phyloP scores from a whole-genome alignment of 352 stramenopile genomes.

The Phytophthora pinifolia region DNA sequence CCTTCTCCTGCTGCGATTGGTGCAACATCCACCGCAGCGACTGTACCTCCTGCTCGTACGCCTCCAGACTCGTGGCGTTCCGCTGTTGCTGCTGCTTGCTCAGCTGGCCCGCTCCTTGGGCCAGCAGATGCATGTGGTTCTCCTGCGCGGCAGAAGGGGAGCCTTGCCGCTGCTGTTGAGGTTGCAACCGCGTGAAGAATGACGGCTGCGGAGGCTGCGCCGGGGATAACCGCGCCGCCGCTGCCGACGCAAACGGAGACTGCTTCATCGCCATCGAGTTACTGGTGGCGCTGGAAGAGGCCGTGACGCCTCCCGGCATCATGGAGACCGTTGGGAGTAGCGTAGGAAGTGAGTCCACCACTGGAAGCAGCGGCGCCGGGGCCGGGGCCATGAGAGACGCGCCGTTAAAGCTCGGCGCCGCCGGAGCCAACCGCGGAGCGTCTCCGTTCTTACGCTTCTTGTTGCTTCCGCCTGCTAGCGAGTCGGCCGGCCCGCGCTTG shows the following conservation, averaged over 20 bases:
- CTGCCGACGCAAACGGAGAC: constrained; percentile 17
- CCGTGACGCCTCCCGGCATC: constrained; percentile 18
- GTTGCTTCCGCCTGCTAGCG: constrained; percentile 9
- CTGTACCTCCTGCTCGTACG: constrained; percentile 71
- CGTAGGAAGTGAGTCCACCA: constrained; percentile 51
- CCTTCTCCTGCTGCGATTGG: constrained; percentile 74
- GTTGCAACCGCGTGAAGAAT: constrained; percentile 48
- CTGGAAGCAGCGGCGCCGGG: constrained; percentile 37
- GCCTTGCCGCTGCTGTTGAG: constrained; percentile 17
- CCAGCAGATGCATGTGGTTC: constrained; percentile 71
- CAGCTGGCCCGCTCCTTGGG: constrained; percentile 54
- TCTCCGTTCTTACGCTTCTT: constrained; percentile 39
- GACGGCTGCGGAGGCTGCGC: constrained; percentile 26
- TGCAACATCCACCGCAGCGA: constrained; percentile 66
- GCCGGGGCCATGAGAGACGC: constrained; percentile 36
- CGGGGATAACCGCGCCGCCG: constrained; percentile 24
- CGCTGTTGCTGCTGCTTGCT: constrained; percentile 49
- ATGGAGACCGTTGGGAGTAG: constrained; percentile 49
- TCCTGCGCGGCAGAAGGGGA: constrained; percentile 21
- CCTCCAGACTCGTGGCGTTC: constrained; percentile 43
- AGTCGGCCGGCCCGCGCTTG: constrained; percentile 28
- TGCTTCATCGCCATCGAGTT: constrained; percentile 27
- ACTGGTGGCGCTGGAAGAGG: constrained; percentile 4
- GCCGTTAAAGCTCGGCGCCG: constrained; percentile 19
- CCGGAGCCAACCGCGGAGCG: constrained; percentile 24